phyloP scores from a whole-genome alignment of 1,284 basidiomycete species.

The Puccinia coronata region DNA sequence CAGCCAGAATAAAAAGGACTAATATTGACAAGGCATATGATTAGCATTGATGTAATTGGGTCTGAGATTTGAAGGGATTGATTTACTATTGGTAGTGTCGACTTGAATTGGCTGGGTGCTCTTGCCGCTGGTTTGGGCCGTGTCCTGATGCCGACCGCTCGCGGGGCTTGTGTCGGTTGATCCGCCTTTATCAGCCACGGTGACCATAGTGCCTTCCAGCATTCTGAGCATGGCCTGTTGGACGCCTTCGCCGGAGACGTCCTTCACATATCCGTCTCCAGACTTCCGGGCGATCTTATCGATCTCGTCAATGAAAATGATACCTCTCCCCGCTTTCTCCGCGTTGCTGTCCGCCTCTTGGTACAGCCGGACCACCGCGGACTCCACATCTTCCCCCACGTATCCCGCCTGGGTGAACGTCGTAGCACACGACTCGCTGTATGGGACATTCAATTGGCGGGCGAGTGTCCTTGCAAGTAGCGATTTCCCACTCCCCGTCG shows the following conservation, averaged over 20 bases:
- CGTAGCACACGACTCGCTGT: conserved; percentile 64
- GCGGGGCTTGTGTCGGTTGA: conserved; percentile 32
- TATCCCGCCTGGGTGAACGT: conserved; percentile 62
- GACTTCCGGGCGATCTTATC: conserved; percentile 82
- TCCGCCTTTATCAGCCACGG: conserved; percentile 69
- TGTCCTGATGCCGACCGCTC: conserved; percentile 56
- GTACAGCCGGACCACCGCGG: conserved; percentile 77
- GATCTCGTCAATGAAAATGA: conserved; percentile 93
- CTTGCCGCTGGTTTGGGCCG: conserved; percentile 12
- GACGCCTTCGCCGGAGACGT: conserved; percentile 93
- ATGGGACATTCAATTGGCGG: conserved; percentile 82
- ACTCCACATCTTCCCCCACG: conserved; percentile 91
- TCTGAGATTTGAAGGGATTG: background rate
- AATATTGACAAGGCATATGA: background rate
- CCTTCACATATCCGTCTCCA: conserved; percentile 68
- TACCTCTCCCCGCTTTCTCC: conserved; percentile 79
- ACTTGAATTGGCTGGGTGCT: conserved; percentile 62
- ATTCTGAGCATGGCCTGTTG: conserved; percentile 87
- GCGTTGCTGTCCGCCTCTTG: conserved; percentile 86
- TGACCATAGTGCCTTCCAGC: conserved; percentile 85
- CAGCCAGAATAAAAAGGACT: conserved; percentile 82
- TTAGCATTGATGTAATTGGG: background rate
- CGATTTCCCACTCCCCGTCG: conserved; percentile 72
- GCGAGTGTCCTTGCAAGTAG: conserved; percentile 81
- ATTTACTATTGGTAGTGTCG: conserved; percentile 72